These are phyloP conservation scores for Clavispora asparagi DNA, from an alignment of 805 yeast species.

Conservation along the genomic window DNA sequence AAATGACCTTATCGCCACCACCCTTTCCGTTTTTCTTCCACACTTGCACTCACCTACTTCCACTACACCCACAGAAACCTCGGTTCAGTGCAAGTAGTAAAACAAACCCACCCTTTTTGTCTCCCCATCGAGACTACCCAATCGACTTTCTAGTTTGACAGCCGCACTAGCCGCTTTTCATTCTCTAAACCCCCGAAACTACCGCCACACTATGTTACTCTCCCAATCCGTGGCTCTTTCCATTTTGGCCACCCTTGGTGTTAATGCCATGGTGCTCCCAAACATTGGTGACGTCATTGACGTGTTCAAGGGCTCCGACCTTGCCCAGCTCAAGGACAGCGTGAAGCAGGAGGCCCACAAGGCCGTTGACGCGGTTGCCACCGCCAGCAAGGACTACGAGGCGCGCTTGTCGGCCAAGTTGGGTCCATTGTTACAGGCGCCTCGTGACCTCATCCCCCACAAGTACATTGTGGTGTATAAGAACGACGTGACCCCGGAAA, in stretches of 20 bases:
- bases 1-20: constrained; percentile 16
- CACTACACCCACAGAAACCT: neutral
- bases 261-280: constrained; percentile 56
- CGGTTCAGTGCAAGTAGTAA: neutral
- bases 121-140: neutral
- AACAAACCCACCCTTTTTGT: neutral
- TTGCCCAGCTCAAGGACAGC: constrained; percentile 12
- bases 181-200: neutral
- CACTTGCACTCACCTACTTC: neutral
- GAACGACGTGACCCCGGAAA: constrained; percentile 49
- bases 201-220: constrained; percentile 26
- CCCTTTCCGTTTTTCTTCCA: constrained; percentile 1
- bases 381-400: constrained; percentile 5
- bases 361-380: constrained; percentile 4
- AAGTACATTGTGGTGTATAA: constrained; percentile 86
- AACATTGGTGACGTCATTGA: constrained; percentile 38
- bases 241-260: constrained; percentile 38
- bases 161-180: neutral
- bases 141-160: neutral
- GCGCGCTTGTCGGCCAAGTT: neutral
- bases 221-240: constrained; percentile 39
- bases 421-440: constrained; percentile 13
- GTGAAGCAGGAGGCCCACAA: constrained; percentile 8
- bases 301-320: constrained; percentile 22
- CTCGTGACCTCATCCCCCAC: constrained; percentile 49